Evolutionary conservation across 768 basidiomycete species (phyloP).

Genomic region (Sarcodon aspratus): DNA sequence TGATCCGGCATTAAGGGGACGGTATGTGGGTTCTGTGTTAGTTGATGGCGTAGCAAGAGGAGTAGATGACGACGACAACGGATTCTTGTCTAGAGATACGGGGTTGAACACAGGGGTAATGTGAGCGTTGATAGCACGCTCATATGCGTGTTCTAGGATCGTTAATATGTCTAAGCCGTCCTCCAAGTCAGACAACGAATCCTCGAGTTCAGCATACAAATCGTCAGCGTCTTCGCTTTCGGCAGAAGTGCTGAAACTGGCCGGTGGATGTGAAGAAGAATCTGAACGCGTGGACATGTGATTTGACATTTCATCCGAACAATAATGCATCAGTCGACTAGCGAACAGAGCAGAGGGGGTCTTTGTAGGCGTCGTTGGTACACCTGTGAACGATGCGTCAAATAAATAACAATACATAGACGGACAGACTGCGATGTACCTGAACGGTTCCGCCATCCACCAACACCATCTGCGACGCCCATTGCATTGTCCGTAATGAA

Average conservation of each 20-base stretch:
- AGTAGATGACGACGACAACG: not conserved
- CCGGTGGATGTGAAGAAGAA: constrained; percentile 6
- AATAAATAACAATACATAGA: constrained; percentile 3
- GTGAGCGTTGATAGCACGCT: constrained; percentile 52
- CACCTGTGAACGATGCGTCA: not conserved
- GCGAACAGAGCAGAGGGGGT: constrained; percentile 53
- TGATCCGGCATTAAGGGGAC: constrained; percentile 46
- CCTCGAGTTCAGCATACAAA: constrained; percentile 29
- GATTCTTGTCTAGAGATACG: not conserved
- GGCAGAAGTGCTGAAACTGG: constrained; percentile 1
- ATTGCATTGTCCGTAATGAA: constrained; percentile 76
- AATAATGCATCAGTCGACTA: constrained; percentile 77
- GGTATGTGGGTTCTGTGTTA: not conserved
- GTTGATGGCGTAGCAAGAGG: not conserved
- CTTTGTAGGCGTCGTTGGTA: constrained; percentile 11
- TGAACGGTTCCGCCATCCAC: constrained; percentile 62
- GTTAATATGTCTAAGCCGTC: constrained; percentile 62
- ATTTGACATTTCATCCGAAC: constrained; percentile 45
- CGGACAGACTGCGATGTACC: constrained; percentile 15
- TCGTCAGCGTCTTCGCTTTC: constrained; percentile 20
- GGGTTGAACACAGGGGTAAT: constrained; percentile 17
- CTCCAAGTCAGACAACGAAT: constrained; percentile 47
- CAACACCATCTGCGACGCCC: constrained; percentile 93
- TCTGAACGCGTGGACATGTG: constrained; percentile 3
- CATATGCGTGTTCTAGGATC: constrained; percentile 62